Conservation (phyloP, 208 protist genomes). For the Porcisia hertigi region DNA sequence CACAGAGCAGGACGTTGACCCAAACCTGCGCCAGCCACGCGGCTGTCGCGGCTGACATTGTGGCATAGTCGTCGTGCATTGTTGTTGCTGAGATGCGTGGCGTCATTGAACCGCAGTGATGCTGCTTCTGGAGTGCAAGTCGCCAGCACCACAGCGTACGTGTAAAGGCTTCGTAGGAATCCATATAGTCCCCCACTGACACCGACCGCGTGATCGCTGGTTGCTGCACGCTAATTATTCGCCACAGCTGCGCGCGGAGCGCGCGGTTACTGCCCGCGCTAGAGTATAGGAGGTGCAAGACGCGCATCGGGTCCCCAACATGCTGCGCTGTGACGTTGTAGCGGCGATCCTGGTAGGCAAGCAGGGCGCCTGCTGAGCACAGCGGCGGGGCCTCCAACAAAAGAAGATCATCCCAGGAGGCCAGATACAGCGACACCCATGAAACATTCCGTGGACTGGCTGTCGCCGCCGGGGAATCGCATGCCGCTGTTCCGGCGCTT, state of each 20-base stretch:
- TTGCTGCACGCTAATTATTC: neutral
- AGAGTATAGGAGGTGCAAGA: constrained; percentile 26
- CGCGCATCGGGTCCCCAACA: constrained; percentile 14
- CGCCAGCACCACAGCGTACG: neutral
- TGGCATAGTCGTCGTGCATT: neutral
- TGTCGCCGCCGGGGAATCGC: neutral
- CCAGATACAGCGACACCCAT: constrained; percentile 7
- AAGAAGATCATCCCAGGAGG: constrained; percentile 22
- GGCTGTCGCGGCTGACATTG: neutral
- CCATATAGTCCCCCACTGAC: neutral
- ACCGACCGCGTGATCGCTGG: neutral
- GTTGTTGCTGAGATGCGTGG: neutral
- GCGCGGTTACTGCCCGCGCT: constrained; percentile 23
- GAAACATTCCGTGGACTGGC: neutral
- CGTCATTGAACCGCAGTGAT: neutral
- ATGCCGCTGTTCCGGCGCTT: neutral
- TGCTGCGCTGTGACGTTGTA: neutral
- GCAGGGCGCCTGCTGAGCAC: neutral
- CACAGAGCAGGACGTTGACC: constrained; percentile 26
- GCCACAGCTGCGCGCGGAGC: constrained; percentile 23
- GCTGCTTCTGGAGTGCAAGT: no score
- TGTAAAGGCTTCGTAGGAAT: constrained; percentile 1
- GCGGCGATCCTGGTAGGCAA: constrained; percentile 21
- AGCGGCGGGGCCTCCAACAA: constrained; percentile 23
- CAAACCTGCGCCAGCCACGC: constrained; percentile 28